Conservation (phyloP, 1,284 basidiomycete species). For the Apiotrichum domesticum region DNA sequence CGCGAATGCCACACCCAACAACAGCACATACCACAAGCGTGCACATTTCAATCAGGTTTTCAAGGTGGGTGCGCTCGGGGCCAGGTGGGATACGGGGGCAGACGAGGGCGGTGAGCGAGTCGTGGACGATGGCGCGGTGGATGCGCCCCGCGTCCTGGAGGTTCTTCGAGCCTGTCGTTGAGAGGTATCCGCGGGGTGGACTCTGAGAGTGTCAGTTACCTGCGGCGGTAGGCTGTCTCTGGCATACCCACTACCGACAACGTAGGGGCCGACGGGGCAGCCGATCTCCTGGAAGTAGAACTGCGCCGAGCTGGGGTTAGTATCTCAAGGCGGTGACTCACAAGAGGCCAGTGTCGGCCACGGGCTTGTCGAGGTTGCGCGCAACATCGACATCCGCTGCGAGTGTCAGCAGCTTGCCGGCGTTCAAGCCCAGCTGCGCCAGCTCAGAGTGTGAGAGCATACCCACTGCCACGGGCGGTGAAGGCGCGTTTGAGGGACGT, state of each 20-base stretch:
- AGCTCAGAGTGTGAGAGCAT: background rate
- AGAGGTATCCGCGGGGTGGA: too few relatives aligned
- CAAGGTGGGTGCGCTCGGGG: conserved; percentile 14
- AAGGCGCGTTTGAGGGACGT: conserved; percentile 25
- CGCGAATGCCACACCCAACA: background rate
- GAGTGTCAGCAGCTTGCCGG: background rate
- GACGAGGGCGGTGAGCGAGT: conserved; percentile 2
- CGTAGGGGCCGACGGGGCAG: conserved; percentile 28
- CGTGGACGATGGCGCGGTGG: conserved; percentile 4
- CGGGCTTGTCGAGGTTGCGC: conserved; percentile 10
- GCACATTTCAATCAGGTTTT: conserved; percentile 19
- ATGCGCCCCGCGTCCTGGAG: conserved; percentile 5
- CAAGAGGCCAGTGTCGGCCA: conserved; percentile 32
- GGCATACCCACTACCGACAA: conserved; percentile 26
- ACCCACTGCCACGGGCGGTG: conserved; percentile 21
- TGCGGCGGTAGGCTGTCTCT: background rate
- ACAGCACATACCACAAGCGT: conserved; percentile 27
- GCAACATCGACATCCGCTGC: conserved; percentile 26
- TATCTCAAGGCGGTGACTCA: conserved; percentile 12
- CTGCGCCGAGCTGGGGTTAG: conserved; percentile 18
- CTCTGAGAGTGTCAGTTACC: too few relatives aligned
- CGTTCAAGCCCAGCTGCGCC: too few relatives aligned
- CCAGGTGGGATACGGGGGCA: conserved; percentile 8
- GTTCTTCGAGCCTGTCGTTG: background rate
- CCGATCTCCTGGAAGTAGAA: conserved; percentile 36